Evolutionary conservation across 1,284 basidiomycete species (phyloP).

Genomic region (Melampsora occidentalis): DNA sequence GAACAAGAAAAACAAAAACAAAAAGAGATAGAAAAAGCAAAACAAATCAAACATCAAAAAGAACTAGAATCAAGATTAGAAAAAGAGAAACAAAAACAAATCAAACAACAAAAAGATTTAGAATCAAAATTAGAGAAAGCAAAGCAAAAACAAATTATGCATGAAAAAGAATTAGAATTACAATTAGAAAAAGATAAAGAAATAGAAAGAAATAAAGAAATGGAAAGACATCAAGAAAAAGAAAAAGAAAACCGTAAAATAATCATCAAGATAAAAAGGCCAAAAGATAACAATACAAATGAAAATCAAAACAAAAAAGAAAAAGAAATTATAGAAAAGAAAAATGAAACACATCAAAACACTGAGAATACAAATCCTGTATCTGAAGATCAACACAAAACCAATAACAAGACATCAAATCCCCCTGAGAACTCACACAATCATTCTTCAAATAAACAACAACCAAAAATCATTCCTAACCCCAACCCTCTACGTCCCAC

Average conservation of each 20-base stretch:
- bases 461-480: too few relatives aligned
- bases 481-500: too few relatives aligned
- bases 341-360: background rate
- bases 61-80: too few relatives aligned
- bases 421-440: background rate
- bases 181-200: background rate
- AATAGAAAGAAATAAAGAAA: background rate
- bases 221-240: background rate
- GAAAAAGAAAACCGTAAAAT: background rate
- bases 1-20: too few relatives aligned
- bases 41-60: too few relatives aligned
- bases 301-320: background rate
- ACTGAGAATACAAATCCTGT: background rate
- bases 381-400: too few relatives aligned
- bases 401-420: too few relatives aligned
- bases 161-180: background rate
- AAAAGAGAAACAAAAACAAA: too few relatives aligned
- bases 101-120: background rate
- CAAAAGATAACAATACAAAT: background rate
- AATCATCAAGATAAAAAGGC: background rate
- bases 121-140: background rate
- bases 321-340: background rate
- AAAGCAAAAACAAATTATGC: background rate
- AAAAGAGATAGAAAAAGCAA: background rate
- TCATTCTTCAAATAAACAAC: too few relatives aligned